These are phyloP conservation scores for Sicyos edulis DNA, from an alignment of 306 rosid species.

Conservation along the genomic window DNA sequence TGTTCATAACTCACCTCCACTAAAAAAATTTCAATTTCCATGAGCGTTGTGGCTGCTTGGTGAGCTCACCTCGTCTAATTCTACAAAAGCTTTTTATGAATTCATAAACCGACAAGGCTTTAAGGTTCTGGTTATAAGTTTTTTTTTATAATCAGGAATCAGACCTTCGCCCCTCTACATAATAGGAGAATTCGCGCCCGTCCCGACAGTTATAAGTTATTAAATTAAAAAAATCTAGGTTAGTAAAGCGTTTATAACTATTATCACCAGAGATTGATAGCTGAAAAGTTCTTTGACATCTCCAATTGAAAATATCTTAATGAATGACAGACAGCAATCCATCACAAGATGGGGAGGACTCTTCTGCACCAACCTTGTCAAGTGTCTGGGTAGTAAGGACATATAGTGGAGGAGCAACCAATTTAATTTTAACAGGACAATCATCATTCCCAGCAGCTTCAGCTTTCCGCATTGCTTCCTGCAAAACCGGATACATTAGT, in stretches of 20 bases:
- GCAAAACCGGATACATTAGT: conserved; percentile 19
- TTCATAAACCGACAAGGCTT: background rate
- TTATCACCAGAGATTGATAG: background rate
- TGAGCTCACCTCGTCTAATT: background rate
- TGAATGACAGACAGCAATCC: background rate
- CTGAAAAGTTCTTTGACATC: background rate
- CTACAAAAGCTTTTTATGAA: background rate
- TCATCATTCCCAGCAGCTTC: conserved; percentile 89
- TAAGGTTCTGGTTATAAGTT: no score
- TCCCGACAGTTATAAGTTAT: background rate
- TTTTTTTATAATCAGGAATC: no score
- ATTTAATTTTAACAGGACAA: conserved; percentile 94
- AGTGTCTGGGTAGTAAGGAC: conserved; percentile 97
- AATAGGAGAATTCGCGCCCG: no score
- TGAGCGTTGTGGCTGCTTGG: no score
- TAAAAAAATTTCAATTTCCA: background rate
- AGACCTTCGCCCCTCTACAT: no score
- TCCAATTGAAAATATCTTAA: conserved; percentile 1
- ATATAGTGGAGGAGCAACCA: conserved; percentile 95
- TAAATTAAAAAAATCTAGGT: background rate
- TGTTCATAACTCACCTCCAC: background rate
- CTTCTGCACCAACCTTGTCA: conserved; percentile 64
- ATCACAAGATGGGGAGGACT: conserved; percentile 6
- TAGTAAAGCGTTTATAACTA: background rate
- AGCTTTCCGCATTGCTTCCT: conserved; percentile 95